Percentiles rank a stretch among this genome's conserved stretches.
phyloP scores from a whole-genome alignment of 1,139 yeast species.

The Yamadazyma triangularis region DNA sequence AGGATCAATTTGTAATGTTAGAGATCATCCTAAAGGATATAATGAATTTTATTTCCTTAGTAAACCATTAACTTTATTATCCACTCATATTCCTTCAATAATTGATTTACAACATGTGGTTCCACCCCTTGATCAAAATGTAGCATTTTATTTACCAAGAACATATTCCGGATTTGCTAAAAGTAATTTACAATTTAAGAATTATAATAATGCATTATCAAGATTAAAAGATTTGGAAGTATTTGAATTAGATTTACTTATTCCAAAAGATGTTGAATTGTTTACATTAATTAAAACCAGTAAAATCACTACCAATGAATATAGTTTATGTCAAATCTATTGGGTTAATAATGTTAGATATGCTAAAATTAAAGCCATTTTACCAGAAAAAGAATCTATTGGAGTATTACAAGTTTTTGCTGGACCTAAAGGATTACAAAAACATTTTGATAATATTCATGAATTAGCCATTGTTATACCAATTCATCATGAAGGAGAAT shows the following conservation, averaged over 20 bases:
- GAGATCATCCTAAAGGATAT: constrained; percentile 13
- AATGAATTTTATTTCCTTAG: constrained; percentile 72
- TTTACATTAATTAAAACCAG: constrained; percentile 52
- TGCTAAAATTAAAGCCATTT: constrained; percentile 74
- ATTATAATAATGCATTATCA: constrained; percentile 74
- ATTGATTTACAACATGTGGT: constrained; percentile 78
- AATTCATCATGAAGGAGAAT: constrained; percentile 66
- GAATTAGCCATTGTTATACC: constrained; percentile 77
- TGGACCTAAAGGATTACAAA: constrained; percentile 61
- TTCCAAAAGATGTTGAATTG: constrained; percentile 68
- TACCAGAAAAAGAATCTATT: constrained; percentile 62
- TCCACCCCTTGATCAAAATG: constrained; percentile 77
- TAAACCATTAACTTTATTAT: constrained; percentile 68
- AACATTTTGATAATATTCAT: constrained; percentile 56
- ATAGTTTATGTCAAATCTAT: constrained; percentile 69
- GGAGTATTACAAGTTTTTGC: constrained; percentile 79
- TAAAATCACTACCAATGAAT: constrained; percentile 46
- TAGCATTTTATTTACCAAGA: constrained; percentile 78
- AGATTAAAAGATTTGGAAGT: constrained; percentile 70
- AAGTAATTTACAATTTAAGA: constrained; percentile 53
- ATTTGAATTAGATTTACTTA: constrained; percentile 68
- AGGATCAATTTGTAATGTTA: constrained; percentile 34
- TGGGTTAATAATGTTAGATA: constrained; percentile 64
- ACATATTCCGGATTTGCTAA: constrained; percentile 76
- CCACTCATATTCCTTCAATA: constrained; percentile 81